phyloP scores from a whole-genome alignment of 768 basidiomycete genomes.

The Dacryopinax spathularia region DNA sequence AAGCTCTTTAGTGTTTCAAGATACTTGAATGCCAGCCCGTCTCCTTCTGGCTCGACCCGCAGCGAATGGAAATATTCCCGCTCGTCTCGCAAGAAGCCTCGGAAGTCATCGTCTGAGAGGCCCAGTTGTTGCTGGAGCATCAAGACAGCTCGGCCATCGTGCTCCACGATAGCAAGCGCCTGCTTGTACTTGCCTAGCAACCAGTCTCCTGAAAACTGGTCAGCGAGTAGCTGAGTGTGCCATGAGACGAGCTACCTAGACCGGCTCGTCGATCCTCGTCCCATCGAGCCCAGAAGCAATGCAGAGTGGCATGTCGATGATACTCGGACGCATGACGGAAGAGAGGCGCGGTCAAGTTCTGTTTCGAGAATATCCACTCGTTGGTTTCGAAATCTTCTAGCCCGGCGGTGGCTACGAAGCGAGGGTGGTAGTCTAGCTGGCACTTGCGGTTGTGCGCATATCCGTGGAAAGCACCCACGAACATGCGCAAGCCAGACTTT shows the following conservation, averaged over 20 bases:
- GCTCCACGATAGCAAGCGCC: neutral
- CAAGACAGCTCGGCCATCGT: neutral
- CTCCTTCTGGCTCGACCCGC: conserved; percentile 1
- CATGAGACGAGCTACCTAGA: conserved; percentile 5
- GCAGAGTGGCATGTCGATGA: too few relatives aligned
- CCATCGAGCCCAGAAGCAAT: conserved; percentile 14
- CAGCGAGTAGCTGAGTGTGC: neutral
- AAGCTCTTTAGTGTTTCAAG: neutral
- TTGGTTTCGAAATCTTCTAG: too few relatives aligned
- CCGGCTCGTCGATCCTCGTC: conserved; percentile 15
- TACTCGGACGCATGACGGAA: conserved; percentile 12
- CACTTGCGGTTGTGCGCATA: too few relatives aligned
- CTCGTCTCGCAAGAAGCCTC: neutral
- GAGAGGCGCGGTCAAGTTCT: conserved; percentile 9
- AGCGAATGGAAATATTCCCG: neutral
- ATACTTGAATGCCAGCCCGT: neutral
- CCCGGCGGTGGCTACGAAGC: too few relatives aligned
- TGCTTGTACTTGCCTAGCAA: neutral
- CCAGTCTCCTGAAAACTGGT: neutral
- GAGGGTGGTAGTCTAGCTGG: too few relatives aligned
- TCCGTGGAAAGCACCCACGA: too few relatives aligned
- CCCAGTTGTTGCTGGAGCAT: neutral
- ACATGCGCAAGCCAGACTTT: neutral
- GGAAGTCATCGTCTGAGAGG: neutral
- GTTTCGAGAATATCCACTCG: conserved; percentile 14